phyloP scores from a whole-genome alignment of 441 rosid genomes.

The Breynia disticha region DNA sequence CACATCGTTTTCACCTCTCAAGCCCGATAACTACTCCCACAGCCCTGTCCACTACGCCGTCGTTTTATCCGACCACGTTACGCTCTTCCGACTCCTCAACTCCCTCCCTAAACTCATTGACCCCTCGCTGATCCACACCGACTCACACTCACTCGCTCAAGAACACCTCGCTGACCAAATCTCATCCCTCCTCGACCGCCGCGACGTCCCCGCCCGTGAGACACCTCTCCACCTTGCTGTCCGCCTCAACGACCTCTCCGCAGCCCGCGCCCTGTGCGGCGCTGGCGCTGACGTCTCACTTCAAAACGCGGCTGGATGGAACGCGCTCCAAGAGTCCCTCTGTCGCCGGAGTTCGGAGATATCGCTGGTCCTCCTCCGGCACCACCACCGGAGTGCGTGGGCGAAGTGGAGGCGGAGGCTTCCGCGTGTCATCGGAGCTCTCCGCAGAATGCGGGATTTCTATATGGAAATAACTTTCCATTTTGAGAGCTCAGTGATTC shows the following conservation, averaged over 20 bases:
- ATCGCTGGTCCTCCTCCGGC: slow-evolving; percentile 38
- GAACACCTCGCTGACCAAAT: slow-evolving; percentile 57
- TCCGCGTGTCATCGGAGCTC: slow-evolving; percentile 56
- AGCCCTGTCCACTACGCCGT: slow-evolving; percentile 80
- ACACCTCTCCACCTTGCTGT: slow-evolving; percentile 90
- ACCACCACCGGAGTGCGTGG: slow-evolving; percentile 71
- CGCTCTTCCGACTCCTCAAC: slow-evolving; percentile 47
- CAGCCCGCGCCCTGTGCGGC: slow-evolving; percentile 37
- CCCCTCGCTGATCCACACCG: slow-evolving; percentile 47
- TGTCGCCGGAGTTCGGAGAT: slow-evolving; percentile 59
- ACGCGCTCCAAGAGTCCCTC: slow-evolving; percentile 69
- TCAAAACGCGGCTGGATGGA: slow-evolving; percentile 77
- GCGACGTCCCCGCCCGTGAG: slow-evolving; percentile 71
- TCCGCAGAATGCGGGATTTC: slow-evolving; percentile 83
- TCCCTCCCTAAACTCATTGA: slow-evolving; percentile 60
- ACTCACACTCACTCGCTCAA: slow-evolving; percentile 48
- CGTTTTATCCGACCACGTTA: slow-evolving; percentile 48
- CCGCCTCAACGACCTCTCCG: slow-evolving; percentile 44
- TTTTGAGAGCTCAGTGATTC: slow-evolving; percentile 92
- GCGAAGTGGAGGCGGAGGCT: slow-evolving; percentile 82
- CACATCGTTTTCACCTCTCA: slow-evolving; percentile 31
- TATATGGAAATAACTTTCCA: slow-evolving; percentile 93
- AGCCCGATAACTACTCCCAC: slow-evolving; percentile 56
- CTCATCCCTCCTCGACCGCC: slow-evolving; percentile 59
- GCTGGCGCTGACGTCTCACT: slow-evolving; percentile 74